Conservation (phyloP, 768 basidiomycete species). For the Podaxis sp. region DNA sequence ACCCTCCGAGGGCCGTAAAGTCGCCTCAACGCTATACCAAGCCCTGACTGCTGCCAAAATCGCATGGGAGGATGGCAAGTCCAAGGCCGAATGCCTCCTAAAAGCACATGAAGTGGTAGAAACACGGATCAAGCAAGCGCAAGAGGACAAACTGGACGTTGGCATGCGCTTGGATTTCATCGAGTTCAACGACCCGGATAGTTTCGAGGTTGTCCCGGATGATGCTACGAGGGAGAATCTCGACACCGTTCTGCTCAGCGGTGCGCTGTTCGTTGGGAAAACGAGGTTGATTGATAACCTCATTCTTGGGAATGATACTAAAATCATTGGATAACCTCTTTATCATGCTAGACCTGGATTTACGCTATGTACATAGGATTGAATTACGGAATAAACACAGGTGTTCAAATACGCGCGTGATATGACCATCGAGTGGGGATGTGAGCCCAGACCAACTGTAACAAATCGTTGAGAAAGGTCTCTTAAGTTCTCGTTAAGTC, state of each 20-base stretch:
- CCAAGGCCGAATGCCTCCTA: constrained; percentile 49
- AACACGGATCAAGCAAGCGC: constrained; percentile 27
- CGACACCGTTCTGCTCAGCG: constrained; percentile 69
- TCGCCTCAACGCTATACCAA: constrained; percentile 67
- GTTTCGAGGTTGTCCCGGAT: constrained; percentile 62
- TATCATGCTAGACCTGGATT: not conserved
- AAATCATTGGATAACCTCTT: constrained; percentile 32
- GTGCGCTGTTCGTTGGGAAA: constrained; percentile 81
- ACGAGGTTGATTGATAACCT: constrained; percentile 95
- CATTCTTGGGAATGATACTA: constrained; percentile 56
- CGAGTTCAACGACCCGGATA: constrained; percentile 80
- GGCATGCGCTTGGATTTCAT: constrained; percentile 79
- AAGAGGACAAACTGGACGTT: constrained; percentile 37
- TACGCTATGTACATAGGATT: not conserved
- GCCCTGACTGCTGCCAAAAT: constrained; percentile 62
- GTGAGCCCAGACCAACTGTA: no score
- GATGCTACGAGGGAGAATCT: constrained; percentile 26
- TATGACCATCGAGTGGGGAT: no score
- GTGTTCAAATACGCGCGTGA: no score
- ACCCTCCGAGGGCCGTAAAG: constrained; percentile 53
- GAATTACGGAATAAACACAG: not conserved
- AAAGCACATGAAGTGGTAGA: constrained; percentile 44
- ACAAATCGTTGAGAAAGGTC: no score
- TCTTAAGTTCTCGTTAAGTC: no score
- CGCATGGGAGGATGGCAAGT: constrained; percentile 53